These are phyloP conservation scores for Umbelopsis vinacea DNA, from an alignment of 192 early-diverging fungal species.

Conservation along the genomic window DNA sequence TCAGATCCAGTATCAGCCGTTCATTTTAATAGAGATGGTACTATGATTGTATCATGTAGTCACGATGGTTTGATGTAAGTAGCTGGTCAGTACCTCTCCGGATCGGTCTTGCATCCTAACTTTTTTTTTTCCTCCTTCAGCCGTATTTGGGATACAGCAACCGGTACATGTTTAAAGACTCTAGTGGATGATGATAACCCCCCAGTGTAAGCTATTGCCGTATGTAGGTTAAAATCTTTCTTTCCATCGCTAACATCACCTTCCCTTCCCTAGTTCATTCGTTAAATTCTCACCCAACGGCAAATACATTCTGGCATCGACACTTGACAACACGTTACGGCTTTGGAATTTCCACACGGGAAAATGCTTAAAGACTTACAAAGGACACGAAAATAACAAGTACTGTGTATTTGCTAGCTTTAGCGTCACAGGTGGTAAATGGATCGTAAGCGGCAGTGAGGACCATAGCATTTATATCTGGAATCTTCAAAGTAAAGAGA, in stretches of 20 bases:
- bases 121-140: constrained; percentile 48
- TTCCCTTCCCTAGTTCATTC: constrained; percentile 82
- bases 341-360: constrained; percentile 95
- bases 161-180: constrained; percentile 98
- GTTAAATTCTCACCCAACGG: constrained; percentile 99
- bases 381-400: constrained; percentile 87
- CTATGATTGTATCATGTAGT: constrained; percentile 92
- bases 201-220: constrained; percentile 84
- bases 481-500: constrained; percentile 94
- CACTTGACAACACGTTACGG: constrained; percentile 90
- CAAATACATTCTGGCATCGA: constrained; percentile 96
- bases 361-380: constrained; percentile 96
- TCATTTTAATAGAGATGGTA: constrained; percentile 97
- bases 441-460: constrained; percentile 96
- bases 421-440: constrained; percentile 89
- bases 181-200: constrained; percentile 95
- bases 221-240: no score
- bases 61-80: constrained; percentile 95
- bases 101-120: neutral
- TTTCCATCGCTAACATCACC: no score
- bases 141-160: constrained; percentile 97
- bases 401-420: constrained; percentile 97
- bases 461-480: constrained; percentile 95
- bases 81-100: neutral
- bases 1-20: constrained; percentile 94